These are phyloP conservation scores for Fusarium mangiferae DNA, from an alignment of 2,329 filamentous ascomycete genomes.

Conservation along the genomic window DNA sequence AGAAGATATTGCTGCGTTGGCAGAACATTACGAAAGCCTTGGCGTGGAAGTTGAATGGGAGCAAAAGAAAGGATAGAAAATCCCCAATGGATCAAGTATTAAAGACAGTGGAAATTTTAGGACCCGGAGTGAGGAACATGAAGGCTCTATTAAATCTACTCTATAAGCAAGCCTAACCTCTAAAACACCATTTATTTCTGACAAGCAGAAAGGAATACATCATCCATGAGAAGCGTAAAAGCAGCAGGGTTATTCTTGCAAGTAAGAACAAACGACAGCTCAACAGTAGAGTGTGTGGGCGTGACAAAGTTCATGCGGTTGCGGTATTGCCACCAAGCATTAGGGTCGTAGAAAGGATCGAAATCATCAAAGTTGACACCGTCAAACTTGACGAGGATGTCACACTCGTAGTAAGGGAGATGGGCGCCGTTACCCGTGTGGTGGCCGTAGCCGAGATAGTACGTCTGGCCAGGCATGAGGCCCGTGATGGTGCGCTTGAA, in stretches of 20 bases:
- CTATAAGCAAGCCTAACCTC: not conserved
- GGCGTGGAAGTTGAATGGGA: not conserved
- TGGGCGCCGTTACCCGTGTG: not conserved
- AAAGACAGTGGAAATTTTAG: not conserved
- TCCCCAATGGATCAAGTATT: too few species aligned
- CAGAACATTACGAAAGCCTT: not conserved
- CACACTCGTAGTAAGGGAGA: constrained; percentile 4
- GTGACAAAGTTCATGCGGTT: not conserved
- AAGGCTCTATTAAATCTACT: not conserved
- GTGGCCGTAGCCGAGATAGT: constrained; percentile 10
- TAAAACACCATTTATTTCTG: not conserved
- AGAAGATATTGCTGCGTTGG: not conserved
- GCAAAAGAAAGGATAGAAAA: too few species aligned
- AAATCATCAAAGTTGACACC: constrained; percentile 10
- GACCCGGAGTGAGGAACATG: not conserved
- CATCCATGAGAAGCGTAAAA: constrained; percentile 20
- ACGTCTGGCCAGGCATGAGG: not conserved
- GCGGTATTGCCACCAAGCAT: not conserved
- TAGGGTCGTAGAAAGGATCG: constrained; percentile 12
- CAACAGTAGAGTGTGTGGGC: not conserved
- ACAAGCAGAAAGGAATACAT: constrained; percentile 3
- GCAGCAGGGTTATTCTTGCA: not conserved
- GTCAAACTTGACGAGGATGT: constrained; percentile 12
- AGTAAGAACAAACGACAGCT: constrained; percentile 7
- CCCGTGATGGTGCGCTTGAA: not conserved